Evolutionary conservation across 306 rosid genomes (phyloP).

Genomic region (Fragaria vesca): DNA sequence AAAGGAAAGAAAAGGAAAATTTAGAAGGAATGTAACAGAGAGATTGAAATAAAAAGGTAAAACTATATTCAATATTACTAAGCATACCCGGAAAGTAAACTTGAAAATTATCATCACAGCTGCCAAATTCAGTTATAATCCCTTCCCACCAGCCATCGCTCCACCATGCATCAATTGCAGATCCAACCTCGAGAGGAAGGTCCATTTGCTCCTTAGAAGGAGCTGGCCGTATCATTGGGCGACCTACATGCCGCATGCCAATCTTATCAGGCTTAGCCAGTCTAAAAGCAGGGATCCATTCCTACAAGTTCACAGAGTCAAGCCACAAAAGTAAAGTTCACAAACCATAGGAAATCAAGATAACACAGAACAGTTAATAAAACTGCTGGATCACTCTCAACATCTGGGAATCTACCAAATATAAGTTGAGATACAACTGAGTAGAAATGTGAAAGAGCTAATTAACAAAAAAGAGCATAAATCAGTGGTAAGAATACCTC

Average conservation of each 20-base stretch:
- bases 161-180: conserved; percentile 98
- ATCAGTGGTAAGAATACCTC: conserved; percentile 55
- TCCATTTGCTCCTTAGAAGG: conserved; percentile 54
- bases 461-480: background rate
- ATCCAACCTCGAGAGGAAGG: conserved; percentile 53
- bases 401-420: background rate
- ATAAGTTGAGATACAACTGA: background rate
- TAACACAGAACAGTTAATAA: background rate
- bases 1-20: conserved; percentile 3
- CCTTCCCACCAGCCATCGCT: conserved; percentile 99
- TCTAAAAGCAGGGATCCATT: conserved; percentile 84
- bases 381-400: background rate
- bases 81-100: conserved; percentile 77
- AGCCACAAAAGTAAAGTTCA: conserved; percentile 6
- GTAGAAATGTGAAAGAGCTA: background rate
- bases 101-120: conserved; percentile 44
- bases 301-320: conserved; percentile 50
- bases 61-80: background rate
- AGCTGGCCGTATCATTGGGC: conserved; percentile 73
- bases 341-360: conserved; percentile 6
- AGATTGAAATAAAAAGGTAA: background rate
- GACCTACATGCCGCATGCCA: conserved; percentile 75
- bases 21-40: background rate
- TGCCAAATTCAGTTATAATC: conserved; percentile 54
- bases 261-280: conserved; percentile 83